Conservation (phyloP, 1,284 basidiomycete species). For the Veloporphyrellus conicus region DNA sequence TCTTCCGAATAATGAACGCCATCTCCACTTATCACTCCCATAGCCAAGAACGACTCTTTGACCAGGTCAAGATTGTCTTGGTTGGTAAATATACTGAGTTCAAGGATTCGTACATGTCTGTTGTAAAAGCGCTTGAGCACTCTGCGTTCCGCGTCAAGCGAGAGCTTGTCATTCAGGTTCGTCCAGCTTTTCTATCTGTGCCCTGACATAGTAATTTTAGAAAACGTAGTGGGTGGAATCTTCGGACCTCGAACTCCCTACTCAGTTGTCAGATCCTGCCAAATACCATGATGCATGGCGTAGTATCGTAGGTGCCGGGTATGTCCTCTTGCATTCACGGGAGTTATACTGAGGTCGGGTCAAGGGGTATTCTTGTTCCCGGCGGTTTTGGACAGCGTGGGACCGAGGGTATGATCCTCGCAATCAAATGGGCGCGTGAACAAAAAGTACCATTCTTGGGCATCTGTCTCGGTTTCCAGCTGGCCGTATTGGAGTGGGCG, state of each 20-base stretch:
- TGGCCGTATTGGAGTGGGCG: slow-evolving; percentile 95
- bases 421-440: slow-evolving; percentile 95
- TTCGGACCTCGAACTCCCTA: slow-evolving; percentile 83
- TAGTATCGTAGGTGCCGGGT: slow-evolving; percentile 86
- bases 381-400: slow-evolving; percentile 94
- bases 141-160: slow-evolving; percentile 88
- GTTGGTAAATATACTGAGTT: slow-evolving; percentile 98
- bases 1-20: not conserved
- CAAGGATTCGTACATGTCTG: slow-evolving; percentile 98
- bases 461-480: slow-evolving; percentile 97
- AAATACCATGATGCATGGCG: slow-evolving; percentile 97
- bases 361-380: slow-evolving; percentile 88
- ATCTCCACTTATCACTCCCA: slow-evolving; percentile 2
- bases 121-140: slow-evolving; percentile 96
- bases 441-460: slow-evolving; percentile 94
- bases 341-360: slow-evolving; percentile 11
- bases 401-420: slow-evolving; percentile 96
- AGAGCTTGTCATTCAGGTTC: slow-evolving; percentile 75
- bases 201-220: slow-evolving; percentile 6
- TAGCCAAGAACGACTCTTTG: slow-evolving; percentile 90
- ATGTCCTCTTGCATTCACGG: slow-evolving; percentile 20
- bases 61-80: slow-evolving; percentile 85
- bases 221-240: slow-evolving; percentile 87
- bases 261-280: slow-evolving; percentile 76
- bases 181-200: slow-evolving; percentile 22